Evolutionary conservation across 2,329 filamentous ascomycete genomes (phyloP).

Genomic region (Graphilbum fragrans): DNA sequence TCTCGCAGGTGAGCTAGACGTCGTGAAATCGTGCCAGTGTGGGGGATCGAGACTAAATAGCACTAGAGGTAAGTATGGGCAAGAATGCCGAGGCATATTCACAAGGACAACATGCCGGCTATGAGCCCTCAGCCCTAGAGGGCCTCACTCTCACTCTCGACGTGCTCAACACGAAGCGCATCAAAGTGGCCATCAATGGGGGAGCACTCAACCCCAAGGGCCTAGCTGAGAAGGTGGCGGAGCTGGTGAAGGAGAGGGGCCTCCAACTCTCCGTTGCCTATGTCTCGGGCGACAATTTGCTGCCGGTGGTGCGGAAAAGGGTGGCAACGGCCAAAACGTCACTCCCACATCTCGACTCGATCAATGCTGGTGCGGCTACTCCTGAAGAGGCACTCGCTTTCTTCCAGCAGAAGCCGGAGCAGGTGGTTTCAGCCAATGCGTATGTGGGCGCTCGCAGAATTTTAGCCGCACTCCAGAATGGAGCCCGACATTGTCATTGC

Average conservation of each 20-base stretch:
- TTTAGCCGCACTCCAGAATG: conserved; percentile 6
- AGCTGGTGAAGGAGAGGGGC: background rate
- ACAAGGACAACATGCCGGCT: background rate
- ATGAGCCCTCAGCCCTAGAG: background rate
- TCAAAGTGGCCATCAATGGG: background rate
- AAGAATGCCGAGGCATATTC: background rate
- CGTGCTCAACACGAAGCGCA: background rate
- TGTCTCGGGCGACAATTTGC: background rate
- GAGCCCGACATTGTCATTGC: conserved; percentile 14
- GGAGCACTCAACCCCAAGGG: background rate
- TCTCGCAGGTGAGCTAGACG: background rate
- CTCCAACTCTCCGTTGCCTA: background rate
- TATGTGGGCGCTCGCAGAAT: conserved; percentile 14
- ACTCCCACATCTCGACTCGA: background rate
- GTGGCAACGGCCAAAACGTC: background rate
- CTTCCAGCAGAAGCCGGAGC: background rate
- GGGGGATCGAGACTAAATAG: no score
- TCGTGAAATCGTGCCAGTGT: background rate
- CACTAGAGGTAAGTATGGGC: background rate
- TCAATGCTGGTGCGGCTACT: background rate
- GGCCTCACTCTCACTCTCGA: background rate
- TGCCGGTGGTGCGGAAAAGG: background rate
- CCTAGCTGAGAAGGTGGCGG: background rate
- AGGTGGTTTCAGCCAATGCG: background rate
- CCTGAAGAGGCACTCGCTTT: background rate